A percentile compares a stretch with the other conserved stretches of the same genome.
These are phyloP conservation scores for Centaurea solstitialis DNA, from an alignment of 129 eudicot species.

Conservation along the genomic window DNA sequence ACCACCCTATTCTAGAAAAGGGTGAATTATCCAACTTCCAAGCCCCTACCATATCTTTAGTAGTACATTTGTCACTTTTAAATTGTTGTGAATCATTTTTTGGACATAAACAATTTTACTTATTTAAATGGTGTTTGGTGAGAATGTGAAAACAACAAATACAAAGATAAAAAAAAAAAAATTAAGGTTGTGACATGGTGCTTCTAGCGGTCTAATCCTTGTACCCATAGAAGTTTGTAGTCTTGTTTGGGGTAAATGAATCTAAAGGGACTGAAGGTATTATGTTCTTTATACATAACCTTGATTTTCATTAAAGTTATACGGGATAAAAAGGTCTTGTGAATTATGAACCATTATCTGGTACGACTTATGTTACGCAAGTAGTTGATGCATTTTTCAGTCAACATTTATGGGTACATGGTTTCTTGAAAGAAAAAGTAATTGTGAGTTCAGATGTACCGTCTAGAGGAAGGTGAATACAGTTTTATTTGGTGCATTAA, in stretches of 20 bases:
- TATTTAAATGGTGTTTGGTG: background rate
- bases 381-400: background rate
- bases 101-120: background rate
- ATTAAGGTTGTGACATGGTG: background rate
- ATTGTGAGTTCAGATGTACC: conserved; percentile 3
- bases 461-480: background rate
- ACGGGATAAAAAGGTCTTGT: background rate
- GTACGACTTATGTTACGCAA: background rate
- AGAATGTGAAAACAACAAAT: background rate
- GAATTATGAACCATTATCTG: background rate
- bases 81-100: conserved; percentile 8
- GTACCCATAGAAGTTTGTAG: background rate
- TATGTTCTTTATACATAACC: background rate
- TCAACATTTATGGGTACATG: conserved; percentile 8
- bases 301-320: background rate
- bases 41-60: conserved; percentile 34
- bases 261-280: background rate
- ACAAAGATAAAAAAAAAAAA: background rate
- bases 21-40: conserved; percentile 10
- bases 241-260: background rate
- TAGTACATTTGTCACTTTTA: conserved; percentile 14
- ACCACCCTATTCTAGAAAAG: conserved; percentile 26
- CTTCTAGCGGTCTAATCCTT: too few species aligned
- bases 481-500: background rate
- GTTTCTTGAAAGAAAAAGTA: background rate